Percentiles rank a stretch among this genome's conserved stretches.
Evolutionary conservation across 2,329 filamentous ascomycete genomes (phyloP).

Genomic region (Pseudogymnoascus sp.): DNA sequence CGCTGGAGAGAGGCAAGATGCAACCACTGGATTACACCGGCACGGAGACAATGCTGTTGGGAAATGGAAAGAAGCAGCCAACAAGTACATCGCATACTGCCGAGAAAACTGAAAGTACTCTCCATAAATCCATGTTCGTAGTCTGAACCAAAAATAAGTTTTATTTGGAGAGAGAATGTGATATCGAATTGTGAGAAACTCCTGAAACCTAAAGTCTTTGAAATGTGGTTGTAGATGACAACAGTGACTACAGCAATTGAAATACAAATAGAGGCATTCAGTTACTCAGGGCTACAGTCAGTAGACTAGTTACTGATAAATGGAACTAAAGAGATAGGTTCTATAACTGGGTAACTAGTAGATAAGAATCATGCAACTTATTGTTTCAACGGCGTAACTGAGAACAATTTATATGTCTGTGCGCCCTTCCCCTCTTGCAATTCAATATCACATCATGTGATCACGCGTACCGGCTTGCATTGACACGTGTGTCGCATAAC

Average conservation of each 20-base stretch:
- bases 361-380: too few relatives aligned
- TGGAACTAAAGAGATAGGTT: neutral
- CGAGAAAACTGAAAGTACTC: neutral
- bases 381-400: too few relatives aligned
- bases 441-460: neutral
- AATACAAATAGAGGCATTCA: neutral
- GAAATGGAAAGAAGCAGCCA: neutral
- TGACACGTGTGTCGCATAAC: neutral
- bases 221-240: neutral
- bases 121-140: neutral
- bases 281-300: neutral
- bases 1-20: neutral
- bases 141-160: too few relatives aligned
- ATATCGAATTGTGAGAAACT: neutral
- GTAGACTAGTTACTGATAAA: neutral
- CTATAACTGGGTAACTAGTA: neutral
- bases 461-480: neutral
- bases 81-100: neutral
- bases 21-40: neutral
- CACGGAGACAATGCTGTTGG: neutral
- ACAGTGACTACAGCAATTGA: neutral
- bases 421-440: neutral
- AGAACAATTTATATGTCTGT: neutral
- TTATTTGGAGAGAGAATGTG: neutral
- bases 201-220: neutral